Percentiles rank a stretch among this genome's conserved stretches.
phyloP scores from a whole-genome alignment of 2,329 filamentous ascomycete genomes.

The Fusarium secorum region DNA sequence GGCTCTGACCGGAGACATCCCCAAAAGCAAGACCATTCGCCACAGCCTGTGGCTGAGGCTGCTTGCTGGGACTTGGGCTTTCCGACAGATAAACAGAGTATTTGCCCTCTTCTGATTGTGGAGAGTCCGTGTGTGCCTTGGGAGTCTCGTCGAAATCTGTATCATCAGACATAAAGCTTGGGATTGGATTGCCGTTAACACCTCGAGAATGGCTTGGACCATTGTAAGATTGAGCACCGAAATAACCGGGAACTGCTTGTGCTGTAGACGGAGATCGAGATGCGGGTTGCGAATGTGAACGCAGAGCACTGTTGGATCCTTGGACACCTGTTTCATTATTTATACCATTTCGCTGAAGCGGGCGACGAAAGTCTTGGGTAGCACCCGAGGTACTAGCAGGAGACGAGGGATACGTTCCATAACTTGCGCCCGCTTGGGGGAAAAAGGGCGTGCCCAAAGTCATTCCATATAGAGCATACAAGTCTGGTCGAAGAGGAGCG shows the following conservation, averaged over 20 bases:
- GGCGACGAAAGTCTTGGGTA: conserved; percentile 63
- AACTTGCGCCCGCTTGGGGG: conserved; percentile 53
- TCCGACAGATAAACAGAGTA: conserved; percentile 40
- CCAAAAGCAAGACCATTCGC: conserved; percentile 57
- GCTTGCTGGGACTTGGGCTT: conserved; percentile 41
- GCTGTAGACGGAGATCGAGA: conserved; percentile 54
- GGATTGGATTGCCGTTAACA: conserved; percentile 59
- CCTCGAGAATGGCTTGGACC: conserved; percentile 50
- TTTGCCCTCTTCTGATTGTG: conserved; percentile 57
- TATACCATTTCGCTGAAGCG: conserved; percentile 62
- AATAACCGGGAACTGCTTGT: conserved; percentile 36
- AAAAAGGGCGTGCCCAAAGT: conserved; percentile 56
- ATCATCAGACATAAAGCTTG: conserved; percentile 66
- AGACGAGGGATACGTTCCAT: conserved; percentile 64
- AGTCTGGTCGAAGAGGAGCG: conserved; percentile 65
- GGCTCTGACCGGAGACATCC: conserved; percentile 53
- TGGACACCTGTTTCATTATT: conserved; percentile 58
- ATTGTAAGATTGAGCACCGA: conserved; percentile 47
- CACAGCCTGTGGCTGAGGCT: conserved; percentile 39
- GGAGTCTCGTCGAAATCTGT: conserved; percentile 57
- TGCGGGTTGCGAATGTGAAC: conserved; percentile 73
- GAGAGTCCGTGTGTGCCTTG: conserved; percentile 53
- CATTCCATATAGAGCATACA: conserved; percentile 61
- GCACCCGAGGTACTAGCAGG: conserved; percentile 56
- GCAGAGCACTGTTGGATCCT: conserved; percentile 62